Conservation (phyloP, 305 asterid species). For the Rubia occidens region DNA sequence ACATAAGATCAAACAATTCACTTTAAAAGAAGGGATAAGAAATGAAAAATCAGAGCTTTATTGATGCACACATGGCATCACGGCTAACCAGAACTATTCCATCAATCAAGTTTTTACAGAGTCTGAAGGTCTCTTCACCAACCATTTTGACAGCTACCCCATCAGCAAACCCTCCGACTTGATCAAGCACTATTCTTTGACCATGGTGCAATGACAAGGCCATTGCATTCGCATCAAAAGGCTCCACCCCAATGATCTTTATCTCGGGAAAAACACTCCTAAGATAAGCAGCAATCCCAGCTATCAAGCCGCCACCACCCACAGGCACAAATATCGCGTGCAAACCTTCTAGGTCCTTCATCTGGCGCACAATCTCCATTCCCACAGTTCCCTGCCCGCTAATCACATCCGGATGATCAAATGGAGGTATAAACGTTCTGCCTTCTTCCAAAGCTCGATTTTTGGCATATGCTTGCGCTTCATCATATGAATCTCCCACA, state of each 20-base stretch:
- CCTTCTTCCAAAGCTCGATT: conserved; percentile 58
- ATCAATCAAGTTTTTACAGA: conserved; percentile 69
- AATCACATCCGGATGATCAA: conserved; percentile 89
- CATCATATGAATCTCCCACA: conserved; percentile 80
- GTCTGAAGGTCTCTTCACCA: conserved; percentile 73
- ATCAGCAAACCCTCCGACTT: conserved; percentile 94
- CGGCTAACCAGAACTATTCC: conserved; percentile 91
- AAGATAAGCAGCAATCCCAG: conserved; percentile 89
- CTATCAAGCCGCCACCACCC: conserved; percentile 94
- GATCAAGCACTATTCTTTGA: conserved; percentile 70
- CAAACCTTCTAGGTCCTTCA: conserved; percentile 30
- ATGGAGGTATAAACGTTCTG: conserved; percentile 79
- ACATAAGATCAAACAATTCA: not conserved
- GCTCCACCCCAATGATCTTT: conserved; percentile 87
- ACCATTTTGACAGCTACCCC: conserved; percentile 94
- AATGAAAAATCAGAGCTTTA: conserved; percentile 42
- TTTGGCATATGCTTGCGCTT: conserved; percentile 85
- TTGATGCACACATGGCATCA: conserved; percentile 94
- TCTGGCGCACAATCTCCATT: conserved; percentile 80
- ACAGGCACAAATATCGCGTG: conserved; percentile 89
- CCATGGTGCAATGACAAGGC: conserved; percentile 76
- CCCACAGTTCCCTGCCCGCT: conserved; percentile 89
- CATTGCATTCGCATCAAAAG: conserved; percentile 91
- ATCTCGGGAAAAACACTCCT: conserved; percentile 82
- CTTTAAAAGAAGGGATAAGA: not conserved